These are phyloP conservation scores for Populus hybrid DNA, from an alignment of 441 rosid species.

Conservation along the genomic window DNA sequence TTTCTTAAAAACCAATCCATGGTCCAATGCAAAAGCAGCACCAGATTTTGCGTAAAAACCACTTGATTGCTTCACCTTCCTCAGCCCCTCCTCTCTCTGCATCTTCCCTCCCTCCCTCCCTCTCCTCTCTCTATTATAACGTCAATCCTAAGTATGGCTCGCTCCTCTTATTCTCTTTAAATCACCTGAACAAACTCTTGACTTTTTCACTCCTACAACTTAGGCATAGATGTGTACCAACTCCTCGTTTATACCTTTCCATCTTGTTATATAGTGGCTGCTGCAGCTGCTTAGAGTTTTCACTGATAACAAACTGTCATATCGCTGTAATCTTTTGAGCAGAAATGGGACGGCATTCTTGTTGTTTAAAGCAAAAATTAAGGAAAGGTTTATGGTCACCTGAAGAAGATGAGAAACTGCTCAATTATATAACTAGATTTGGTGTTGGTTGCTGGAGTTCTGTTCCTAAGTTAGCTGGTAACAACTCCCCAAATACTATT, in stretches of 20 bases:
- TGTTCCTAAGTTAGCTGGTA: conserved; percentile 64
- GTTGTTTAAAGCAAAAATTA: conserved; percentile 51
- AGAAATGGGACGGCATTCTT: conserved; percentile 57
- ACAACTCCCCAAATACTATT: too few relatives aligned
- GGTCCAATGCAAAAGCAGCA: conserved; percentile 39
- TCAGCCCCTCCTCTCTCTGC: conserved; percentile 17
- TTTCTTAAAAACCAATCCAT: conserved; percentile 56
- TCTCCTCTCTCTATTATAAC: conserved; percentile 21
- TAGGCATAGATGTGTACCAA: background rate
- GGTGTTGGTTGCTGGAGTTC: conserved; percentile 83
- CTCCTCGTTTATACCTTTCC: conserved; percentile 4
- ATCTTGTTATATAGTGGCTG: background rate
- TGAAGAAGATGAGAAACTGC: conserved; percentile 67
- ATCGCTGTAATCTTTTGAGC: too few relatives aligned
- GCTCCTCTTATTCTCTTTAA: conserved; percentile 23
- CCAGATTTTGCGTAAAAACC: conserved; percentile 49
- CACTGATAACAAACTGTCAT: background rate
- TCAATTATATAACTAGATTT: conserved; percentile 47
- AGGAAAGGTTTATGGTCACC: conserved; percentile 77
- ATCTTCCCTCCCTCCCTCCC: conserved; percentile 22
- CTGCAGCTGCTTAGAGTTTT: conserved; percentile 8
- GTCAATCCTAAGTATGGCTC: conserved; percentile 53
- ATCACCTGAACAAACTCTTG: conserved; percentile 24
- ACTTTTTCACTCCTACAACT: conserved; percentile 2
- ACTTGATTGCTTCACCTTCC: conserved; percentile 55